These are phyloP conservation scores for Cladorrhinum samala DNA, from an alignment of 495 filamentous ascomycete species.

Conservation along the genomic window DNA sequence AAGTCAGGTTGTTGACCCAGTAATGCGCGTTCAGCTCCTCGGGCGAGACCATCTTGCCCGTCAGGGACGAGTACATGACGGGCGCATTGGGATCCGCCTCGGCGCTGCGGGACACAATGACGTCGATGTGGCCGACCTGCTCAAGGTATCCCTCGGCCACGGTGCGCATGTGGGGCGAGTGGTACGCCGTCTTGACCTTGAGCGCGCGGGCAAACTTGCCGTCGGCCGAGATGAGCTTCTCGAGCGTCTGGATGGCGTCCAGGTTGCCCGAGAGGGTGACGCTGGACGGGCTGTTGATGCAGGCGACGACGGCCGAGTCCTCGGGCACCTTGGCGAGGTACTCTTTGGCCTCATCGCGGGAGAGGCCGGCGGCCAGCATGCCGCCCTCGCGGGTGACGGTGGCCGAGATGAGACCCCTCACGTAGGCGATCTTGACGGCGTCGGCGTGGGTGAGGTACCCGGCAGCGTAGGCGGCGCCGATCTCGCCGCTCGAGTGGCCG, in stretches of 20 bases:
- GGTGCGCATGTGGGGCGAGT: conserved; percentile 34
- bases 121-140: neutral
- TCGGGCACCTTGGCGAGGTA: conserved; percentile 4
- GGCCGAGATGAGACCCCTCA: conserved; percentile 28
- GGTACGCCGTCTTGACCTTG: conserved; percentile 32
- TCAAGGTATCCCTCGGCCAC: conserved; percentile 28
- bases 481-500: conserved; percentile 60
- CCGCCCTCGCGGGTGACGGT: conserved; percentile 25
- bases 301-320: conserved; percentile 25
- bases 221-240: conserved; percentile 5
- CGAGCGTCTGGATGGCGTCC: conserved; percentile 23
- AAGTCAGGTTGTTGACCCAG: conserved; percentile 3
- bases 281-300: conserved; percentile 37
- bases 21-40: neutral
- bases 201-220: conserved; percentile 23
- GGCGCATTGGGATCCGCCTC: neutral
- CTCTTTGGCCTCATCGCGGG: conserved; percentile 28
- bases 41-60: neutral
- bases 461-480: conserved; percentile 39
- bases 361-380: conserved; percentile 44
- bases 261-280: conserved; percentile 41
- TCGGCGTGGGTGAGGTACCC: conserved; percentile 36
- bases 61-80: conserved; percentile 3
- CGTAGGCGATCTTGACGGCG: conserved; percentile 42
- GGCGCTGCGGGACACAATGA: neutral